Evolutionary conservation across 768 basidiomycete species (phyloP).

Genomic region (Cystobasidium tubakii): DNA sequence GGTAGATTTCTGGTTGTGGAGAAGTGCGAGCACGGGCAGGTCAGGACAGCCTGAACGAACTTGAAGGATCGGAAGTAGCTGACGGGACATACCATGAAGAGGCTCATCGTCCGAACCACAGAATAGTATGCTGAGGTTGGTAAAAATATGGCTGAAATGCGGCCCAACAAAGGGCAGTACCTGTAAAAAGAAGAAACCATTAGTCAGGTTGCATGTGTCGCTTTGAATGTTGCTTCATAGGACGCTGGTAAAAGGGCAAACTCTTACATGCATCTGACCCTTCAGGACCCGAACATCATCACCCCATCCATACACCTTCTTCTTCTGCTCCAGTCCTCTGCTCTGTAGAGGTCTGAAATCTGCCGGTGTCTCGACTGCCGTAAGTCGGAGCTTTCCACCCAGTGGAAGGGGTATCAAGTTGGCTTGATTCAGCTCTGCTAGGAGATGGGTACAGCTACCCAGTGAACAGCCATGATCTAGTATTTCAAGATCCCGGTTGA

Average conservation of each 20-base stretch:
- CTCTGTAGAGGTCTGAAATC: neutral
- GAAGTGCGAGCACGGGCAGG: too few species aligned
- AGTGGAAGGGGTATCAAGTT: neutral
- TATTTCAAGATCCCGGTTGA: neutral
- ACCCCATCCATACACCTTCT: neutral
- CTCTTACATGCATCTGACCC: neutral
- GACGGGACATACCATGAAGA: neutral
- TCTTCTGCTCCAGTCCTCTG: neutral
- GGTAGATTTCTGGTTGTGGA: constrained; percentile 6
- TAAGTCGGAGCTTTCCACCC: neutral
- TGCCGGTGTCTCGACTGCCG: neutral
- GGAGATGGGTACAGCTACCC: constrained; percentile 4
- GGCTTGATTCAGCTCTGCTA: neutral
- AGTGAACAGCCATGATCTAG: neutral
- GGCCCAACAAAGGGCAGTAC: neutral
- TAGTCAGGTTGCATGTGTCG: neutral
- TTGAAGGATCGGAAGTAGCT: too few species aligned
- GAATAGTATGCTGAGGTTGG: neutral
- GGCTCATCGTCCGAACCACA: neutral
- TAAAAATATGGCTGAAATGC: neutral
- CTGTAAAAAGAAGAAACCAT: neutral
- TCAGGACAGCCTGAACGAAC: too few species aligned
- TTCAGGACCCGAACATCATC: constrained; percentile 6
- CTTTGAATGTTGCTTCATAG: too few species aligned
- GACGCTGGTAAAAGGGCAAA: too few species aligned